Evolutionary conservation across 1,284 basidiomycete species (phyloP), one percentile per base, ranked within the genome.

Genomic region (Prillingera fragicola): DNA sequence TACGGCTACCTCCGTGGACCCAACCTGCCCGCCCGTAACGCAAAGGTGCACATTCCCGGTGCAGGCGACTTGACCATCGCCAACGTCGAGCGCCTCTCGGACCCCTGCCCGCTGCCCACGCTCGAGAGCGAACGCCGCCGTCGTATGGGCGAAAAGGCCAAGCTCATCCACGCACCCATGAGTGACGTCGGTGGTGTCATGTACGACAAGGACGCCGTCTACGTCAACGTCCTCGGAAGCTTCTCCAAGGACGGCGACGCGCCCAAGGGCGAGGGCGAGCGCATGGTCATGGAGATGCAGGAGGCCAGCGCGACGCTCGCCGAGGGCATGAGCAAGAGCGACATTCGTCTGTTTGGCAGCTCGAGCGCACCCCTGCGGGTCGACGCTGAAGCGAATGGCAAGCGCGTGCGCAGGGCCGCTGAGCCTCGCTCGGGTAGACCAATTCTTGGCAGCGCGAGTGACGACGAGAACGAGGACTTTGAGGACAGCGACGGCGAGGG

Each of bases 121-220:
- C 79, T 81, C 0, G 88, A 95, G 43, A 87, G 86, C 47, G 95
- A 98, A 74, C 92, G 92, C 73, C 74, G 88, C 49, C 73, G 95
- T 41, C 91, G 87, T 68, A 76, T 99, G 65, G 92, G 86, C 57
- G 94, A 98, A 70, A 95, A 95, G 76, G 87, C 87, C 67, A 95
- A 89, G 67, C 74, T 96, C 4, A 83, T 97, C 7, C 90, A 98
- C 69, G 95, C 95, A 7, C 95, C 95, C 1, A 97, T 98, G 94
- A 94, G 88, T 66, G 94, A 96, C 62, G 85, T 97, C 2, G 94
- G 94, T 17, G 95, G 94, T 8, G 82, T 99, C 50, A 83, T 89
- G 74, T 97, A 95, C 64, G 95, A 99, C 75, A 97, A 97, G 70
- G 95, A 98, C 62, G 90, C 92, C 1, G 92, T 98, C 2, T 99